Conservation (phyloP, 345 rosid species). For the Nasturtium officinale region DNA sequence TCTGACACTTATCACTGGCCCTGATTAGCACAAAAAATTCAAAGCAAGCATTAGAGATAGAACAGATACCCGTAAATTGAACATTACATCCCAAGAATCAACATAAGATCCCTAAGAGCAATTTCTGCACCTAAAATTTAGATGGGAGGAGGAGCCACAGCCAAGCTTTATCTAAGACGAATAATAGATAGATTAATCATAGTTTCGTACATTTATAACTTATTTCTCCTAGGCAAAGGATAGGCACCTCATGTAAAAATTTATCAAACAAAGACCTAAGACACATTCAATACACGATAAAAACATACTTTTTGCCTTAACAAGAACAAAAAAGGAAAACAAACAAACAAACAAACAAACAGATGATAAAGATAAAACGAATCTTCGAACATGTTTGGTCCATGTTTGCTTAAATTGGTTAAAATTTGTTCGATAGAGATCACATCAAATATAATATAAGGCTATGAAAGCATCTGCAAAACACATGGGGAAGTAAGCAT, state of each 20-base stretch:
- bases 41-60: constrained; percentile 3
- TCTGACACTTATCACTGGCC: constrained; percentile 76
- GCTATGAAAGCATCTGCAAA: not conserved
- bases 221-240: not conserved
- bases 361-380: not conserved
- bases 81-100: constrained; percentile 8
- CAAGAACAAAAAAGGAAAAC: not conserved
- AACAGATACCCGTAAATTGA: not conserved
- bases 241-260: not conserved
- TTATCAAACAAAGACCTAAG: not conserved
- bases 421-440: not conserved
- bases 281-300: not conserved
- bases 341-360: too few species aligned
- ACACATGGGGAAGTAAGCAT: not conserved
- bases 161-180: constrained; percentile 1
- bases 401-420: constrained; percentile 3
- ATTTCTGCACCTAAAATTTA: not conserved
- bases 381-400: not conserved
- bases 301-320: not conserved
- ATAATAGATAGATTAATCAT: not conserved
- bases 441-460: not conserved
- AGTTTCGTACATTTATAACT: not conserved
- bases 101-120: not conserved
- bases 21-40: constrained; percentile 40
- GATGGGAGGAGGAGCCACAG: not conserved